Conservation (phyloP, 1,139 yeast genomes). For the Entelexis paramagnoliae region DNA sequence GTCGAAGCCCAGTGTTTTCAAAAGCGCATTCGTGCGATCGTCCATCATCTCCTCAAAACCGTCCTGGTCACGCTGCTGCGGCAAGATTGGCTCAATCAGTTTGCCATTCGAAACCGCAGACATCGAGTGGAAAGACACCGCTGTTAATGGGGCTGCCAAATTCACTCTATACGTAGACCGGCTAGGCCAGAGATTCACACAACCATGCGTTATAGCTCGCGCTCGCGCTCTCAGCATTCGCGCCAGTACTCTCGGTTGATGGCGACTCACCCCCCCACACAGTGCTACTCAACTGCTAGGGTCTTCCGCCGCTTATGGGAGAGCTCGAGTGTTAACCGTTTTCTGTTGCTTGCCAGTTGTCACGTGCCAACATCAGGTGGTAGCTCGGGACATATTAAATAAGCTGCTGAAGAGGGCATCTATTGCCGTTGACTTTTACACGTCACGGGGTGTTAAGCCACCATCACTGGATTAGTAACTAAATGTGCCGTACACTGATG, state of each 20-base stretch:
- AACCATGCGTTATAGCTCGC: background rate
- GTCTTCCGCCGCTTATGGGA: too few relatives aligned
- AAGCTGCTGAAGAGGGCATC: too few relatives aligned
- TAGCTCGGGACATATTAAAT: too few relatives aligned
- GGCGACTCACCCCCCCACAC: background rate
- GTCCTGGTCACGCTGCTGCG: slow-evolving; percentile 11
- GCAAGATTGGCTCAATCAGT: slow-evolving; percentile 12
- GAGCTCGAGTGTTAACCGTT: background rate
- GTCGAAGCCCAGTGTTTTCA: slow-evolving; percentile 16
- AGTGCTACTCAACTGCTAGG: too few relatives aligned
- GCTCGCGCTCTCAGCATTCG: background rate
- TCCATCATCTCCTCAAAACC: slow-evolving; percentile 22
- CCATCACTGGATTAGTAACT: too few relatives aligned
- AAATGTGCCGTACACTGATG: background rate
- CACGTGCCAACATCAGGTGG: background rate
- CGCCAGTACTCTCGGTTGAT: too few relatives aligned
- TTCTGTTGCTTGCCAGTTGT: background rate
- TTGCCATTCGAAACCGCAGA: background rate
- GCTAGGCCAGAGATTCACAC: background rate
- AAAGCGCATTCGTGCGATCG: slow-evolving; percentile 22
- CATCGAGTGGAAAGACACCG: background rate
- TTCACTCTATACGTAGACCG: background rate
- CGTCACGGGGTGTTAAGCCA: too few relatives aligned
- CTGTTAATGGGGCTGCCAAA: too few relatives aligned
- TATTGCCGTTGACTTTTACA: too few relatives aligned